Conservation (phyloP, 2,329 filamentous ascomycete genomes). For the Colletotrichum salicis region DNA sequence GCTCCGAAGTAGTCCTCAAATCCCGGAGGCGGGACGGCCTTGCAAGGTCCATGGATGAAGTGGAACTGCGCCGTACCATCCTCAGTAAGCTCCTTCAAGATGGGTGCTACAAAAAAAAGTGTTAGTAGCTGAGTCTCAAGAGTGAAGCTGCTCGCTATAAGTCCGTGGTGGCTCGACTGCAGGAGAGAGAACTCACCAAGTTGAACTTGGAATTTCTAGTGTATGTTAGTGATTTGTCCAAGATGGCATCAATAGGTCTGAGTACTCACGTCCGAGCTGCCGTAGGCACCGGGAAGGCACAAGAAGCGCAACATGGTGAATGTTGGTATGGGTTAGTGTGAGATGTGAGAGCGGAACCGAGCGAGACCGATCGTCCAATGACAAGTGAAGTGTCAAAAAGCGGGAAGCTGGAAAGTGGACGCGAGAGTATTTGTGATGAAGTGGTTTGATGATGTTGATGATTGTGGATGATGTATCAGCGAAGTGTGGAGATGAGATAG, state of each 20-base stretch:
- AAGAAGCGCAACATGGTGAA: slow-evolving; percentile 59
- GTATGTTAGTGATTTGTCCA: slow-evolving; percentile 30
- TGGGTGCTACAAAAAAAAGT: slow-evolving; percentile 52
- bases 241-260: slow-evolving; percentile 21
- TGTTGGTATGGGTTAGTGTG: slow-evolving; percentile 7
- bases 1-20: slow-evolving; percentile 68
- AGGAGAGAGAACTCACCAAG: slow-evolving; percentile 50
- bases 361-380: slow-evolving; percentile 3
- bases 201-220: slow-evolving; percentile 66
- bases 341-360: slow-evolving; percentile 1
- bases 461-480: slow-evolving; percentile 25
- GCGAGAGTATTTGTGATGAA: neutral
- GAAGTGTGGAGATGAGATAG: slow-evolving; percentile 8
- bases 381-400: neutral
- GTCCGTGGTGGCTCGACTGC: neutral
- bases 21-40: slow-evolving; percentile 60
- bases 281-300: slow-evolving; percentile 68
- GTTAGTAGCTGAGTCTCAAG: slow-evolving; percentile 30
- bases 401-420: neutral
- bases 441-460: neutral
- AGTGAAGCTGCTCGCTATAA: slow-evolving; percentile 18
- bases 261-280: slow-evolving; percentile 62
- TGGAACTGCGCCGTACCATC: slow-evolving; percentile 60
- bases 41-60: slow-evolving; percentile 63
- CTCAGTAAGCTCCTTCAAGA: slow-evolving; percentile 58